These are phyloP conservation scores for grape (Vitis vinifera) DNA, from an alignment of 164 flowering plant species.

Conservation along the genomic window ASM3070453v1 NC_081812.1:17824501-17825000, in stretches of 20 bases:
- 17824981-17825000: too few species aligned
- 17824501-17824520: constrained; percentile 28
- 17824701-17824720: constrained; percentile 26
- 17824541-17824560: not conserved
- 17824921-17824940: too few species aligned
- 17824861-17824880: too few species aligned
- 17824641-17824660: constrained; percentile 14
- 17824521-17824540: not conserved
- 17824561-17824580: constrained; percentile 2
- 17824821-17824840: too few species aligned
- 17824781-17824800: too few species aligned
- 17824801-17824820: too few species aligned
- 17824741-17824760: constrained; percentile 10
- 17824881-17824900: too few species aligned
- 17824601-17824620: constrained; percentile 19
- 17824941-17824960: too few species aligned
- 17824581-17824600: not conserved
- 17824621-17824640: constrained; percentile 39
- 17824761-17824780: too few species aligned
- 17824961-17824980: too few species aligned
- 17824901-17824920: too few species aligned
- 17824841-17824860: too few species aligned
- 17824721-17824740: not conserved
- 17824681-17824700: constrained; percentile 26
- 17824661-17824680: not conserved